Evolutionary conservation across 2,329 filamentous ascomycete genomes (phyloP).

Genomic region (Aspergillus cejpii): DNA sequence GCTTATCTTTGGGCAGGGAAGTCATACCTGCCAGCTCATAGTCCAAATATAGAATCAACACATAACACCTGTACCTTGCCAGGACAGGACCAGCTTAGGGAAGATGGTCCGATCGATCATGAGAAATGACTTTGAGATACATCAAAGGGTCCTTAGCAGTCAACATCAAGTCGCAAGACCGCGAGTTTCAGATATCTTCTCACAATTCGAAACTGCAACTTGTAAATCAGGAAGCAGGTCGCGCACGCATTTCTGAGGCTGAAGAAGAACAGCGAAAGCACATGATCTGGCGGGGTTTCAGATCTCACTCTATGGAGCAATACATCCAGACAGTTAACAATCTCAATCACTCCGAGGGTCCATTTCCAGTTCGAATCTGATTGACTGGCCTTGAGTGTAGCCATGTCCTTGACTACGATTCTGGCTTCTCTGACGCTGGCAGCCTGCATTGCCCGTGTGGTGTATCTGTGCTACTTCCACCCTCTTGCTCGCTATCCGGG

Average conservation of each 20-base stretch:
- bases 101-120: neutral
- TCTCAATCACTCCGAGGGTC: neutral
- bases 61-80: no score
- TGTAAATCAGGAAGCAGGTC: no score
- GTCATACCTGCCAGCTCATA: no score
- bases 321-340: neutral
- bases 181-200: no score
- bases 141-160: neutral
- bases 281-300: neutral
- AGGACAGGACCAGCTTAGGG: neutral
- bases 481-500: slow-evolving; percentile 60
- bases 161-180: no score
- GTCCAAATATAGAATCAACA: no score
- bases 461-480: slow-evolving; percentile 36
- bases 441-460: slow-evolving; percentile 3
- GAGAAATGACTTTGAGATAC: neutral
- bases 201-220: neutral
- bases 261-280: no score
- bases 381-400: no score
- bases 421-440: neutral
- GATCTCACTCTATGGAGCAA: neutral
- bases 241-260: no score
- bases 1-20: no score
- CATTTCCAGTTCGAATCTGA: no score
- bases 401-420: neutral